These are phyloP conservation scores for Gracilaria vermiculophylla DNA, from an alignment of 23 red algal genomes.

Conservation along the genomic window DNA sequence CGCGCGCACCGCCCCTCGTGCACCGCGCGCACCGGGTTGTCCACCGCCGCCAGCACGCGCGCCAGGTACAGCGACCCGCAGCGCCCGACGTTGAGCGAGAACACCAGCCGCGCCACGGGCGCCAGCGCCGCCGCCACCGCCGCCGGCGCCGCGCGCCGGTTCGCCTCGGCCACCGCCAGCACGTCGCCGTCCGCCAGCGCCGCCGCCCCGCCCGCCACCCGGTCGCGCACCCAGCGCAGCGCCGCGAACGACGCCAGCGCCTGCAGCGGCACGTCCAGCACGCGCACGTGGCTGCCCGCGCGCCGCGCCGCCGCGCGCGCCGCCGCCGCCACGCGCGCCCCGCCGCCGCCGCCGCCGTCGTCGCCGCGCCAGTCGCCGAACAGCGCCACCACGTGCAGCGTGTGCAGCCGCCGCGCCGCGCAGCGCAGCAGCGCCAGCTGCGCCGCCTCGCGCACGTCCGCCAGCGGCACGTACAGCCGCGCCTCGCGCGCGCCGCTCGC, in stretches of 20 bases:
- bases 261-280: conserved; percentile 12
- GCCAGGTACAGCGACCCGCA: conserved; percentile 71
- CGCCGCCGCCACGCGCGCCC: not conserved
- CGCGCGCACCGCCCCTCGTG: conserved; percentile 60
- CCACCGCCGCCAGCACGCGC: conserved; percentile 33
- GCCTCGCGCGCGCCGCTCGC: too few relatives aligned
- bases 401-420: not conserved
- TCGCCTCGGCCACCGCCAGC: not conserved
- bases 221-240: conserved; percentile 19
- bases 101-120: conserved; percentile 61
- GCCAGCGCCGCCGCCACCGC: not conserved
- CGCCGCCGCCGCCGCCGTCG: too few relatives aligned
- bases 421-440: not conserved
- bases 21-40: not conserved
- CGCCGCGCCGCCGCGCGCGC: not conserved
- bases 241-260: conserved; percentile 30
- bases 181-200: not conserved
- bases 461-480: not conserved
- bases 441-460: not conserved
- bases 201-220: not conserved
- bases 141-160: not conserved
- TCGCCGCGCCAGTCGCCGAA: not conserved
- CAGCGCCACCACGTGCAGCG: not conserved
- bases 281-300: conserved; percentile 28
- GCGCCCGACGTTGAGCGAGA: conserved; percentile 80